A percentile compares a stretch with the other conserved stretches of the same genome.
phyloP scores from a whole-genome alignment of 768 basidiomycete genomes.

The Termitomyces sp. region DNA sequence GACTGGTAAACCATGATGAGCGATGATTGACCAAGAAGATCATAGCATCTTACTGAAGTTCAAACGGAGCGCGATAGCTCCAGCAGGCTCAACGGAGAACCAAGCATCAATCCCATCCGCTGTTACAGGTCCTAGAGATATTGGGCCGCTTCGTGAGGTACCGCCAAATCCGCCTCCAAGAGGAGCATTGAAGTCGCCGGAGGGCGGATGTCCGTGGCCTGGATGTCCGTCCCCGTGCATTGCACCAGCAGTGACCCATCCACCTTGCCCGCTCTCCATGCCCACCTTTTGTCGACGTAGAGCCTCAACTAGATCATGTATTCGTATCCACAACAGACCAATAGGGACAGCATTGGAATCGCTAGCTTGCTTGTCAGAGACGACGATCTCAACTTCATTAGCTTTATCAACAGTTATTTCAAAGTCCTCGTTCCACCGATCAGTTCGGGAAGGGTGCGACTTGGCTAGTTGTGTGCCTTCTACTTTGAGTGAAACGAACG shows the following conservation, averaged over 20 bases:
- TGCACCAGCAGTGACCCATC: conserved; percentile 94
- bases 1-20: conserved; percentile 45
- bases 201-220: conserved; percentile 27
- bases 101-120: conserved; percentile 91
- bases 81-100: conserved; percentile 98
- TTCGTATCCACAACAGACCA: conserved; percentile 91
- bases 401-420: conserved; percentile 97
- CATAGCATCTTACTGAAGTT: conserved; percentile 77
- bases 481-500: conserved; percentile 90
- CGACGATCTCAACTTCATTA: conserved; percentile 95
- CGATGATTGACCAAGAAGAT: conserved; percentile 10
- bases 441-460: conserved; percentile 90
- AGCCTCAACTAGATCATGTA: conserved; percentile 92
- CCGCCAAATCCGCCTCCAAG: conserved; percentile 46
- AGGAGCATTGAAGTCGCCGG: conserved; percentile 46
- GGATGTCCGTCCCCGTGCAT: conserved; percentile 63
- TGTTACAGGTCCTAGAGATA: conserved; percentile 32
- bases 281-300: conserved; percentile 89
- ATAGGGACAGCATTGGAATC: conserved; percentile 84
- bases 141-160: conserved; percentile 34
- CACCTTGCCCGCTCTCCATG: conserved; percentile 80
- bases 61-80: conserved; percentile 80
- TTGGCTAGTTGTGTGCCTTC: conserved; percentile 92
- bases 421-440: conserved; percentile 98
- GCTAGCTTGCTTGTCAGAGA: conserved; percentile 88